Conservation (phyloP, 176 grass and related monocot species). For the Juncus inflexus region DNA sequence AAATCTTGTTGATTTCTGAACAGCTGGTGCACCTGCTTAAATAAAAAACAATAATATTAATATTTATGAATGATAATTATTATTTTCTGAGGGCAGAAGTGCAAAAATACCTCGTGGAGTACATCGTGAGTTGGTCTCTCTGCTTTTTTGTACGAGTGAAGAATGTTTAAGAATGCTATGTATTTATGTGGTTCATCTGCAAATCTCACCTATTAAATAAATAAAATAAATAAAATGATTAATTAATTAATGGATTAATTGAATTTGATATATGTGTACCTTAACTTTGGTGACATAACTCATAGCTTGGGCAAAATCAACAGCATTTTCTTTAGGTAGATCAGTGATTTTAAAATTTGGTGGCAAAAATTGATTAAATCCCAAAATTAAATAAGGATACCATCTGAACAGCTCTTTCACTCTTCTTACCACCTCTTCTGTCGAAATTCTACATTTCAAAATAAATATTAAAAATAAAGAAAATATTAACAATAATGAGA, state of each 20-base stretch:
- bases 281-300: conserved; percentile 41
- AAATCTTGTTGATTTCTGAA: conserved; percentile 38
- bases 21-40: conserved; percentile 30
- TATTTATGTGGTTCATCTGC: neutral
- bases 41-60: neutral
- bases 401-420: conserved; percentile 39
- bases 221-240: too few relatives aligned
- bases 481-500: neutral
- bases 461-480: conserved; percentile 3
- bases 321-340: conserved; percentile 27
- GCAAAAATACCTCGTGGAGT: conserved; percentile 33
- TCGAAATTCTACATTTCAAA: conserved; percentile 26
- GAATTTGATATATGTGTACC: conserved; percentile 9
- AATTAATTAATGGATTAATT: too few relatives aligned
- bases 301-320: conserved; percentile 36
- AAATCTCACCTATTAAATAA: neutral
- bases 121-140: conserved; percentile 34
- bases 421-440: conserved; percentile 34
- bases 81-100: neutral
- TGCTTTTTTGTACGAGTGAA: conserved; percentile 34
- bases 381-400: conserved; percentile 32
- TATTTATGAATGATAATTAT: neutral
- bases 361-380: conserved; percentile 56
- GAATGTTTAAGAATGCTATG: neutral
- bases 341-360: conserved; percentile 34